These are phyloP conservation scores for Alternaria infectoria DNA, from an alignment of 2,329 filamentous ascomycete genomes.

Conservation along the genomic window DNA sequence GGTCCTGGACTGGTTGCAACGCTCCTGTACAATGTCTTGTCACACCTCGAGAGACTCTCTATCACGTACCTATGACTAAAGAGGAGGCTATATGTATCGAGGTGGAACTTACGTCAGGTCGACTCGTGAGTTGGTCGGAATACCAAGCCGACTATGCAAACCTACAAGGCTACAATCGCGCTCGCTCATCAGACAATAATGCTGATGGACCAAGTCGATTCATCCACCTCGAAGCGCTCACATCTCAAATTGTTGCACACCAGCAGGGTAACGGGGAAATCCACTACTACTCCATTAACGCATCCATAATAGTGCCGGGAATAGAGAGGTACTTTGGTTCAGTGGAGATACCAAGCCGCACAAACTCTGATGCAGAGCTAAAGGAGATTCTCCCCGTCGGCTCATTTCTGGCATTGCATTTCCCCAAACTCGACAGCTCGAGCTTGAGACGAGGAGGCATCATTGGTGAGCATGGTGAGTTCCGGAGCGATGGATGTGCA, in stretches of 20 bases:
- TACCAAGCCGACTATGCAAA: neutral
- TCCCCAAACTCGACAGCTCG: neutral
- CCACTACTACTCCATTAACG: neutral
- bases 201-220: neutral
- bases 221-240: neutral
- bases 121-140: neutral
- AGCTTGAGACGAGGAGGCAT: neutral
- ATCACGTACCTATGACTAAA: neutral
- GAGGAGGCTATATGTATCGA: neutral
- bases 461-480: too few species aligned
- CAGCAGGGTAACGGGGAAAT: accelerated
- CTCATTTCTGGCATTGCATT: neutral
- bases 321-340: neutral
- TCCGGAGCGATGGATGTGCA: neutral
- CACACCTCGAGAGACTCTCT: accelerated
- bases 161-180: neutral
- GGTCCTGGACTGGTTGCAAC: neutral
- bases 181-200: accelerated
- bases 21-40: neutral
- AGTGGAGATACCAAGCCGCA: neutral
- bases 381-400: neutral
- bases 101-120: neutral
- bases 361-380: accelerated
- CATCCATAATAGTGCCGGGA: too few species aligned
- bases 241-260: neutral